phyloP scores from a whole-genome alignment of 345 rosid species.

The Capsella bursapastoris region DNA sequence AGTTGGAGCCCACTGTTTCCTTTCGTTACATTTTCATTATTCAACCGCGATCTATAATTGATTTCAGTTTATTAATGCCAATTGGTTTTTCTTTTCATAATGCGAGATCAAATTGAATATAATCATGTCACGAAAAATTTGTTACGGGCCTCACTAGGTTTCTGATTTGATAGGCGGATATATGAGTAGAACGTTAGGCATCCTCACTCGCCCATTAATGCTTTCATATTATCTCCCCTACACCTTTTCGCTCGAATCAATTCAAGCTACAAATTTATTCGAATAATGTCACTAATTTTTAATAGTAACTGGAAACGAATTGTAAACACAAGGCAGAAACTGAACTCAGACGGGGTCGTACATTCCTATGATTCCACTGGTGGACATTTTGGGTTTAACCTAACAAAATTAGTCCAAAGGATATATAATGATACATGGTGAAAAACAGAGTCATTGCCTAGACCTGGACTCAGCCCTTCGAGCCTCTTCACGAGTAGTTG shows the following conservation, averaged over 20 bases:
- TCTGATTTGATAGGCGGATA: neutral
- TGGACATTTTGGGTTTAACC: constrained; percentile 22
- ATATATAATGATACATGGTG: constrained; percentile 35
- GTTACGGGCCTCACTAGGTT: neutral
- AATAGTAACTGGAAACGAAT: neutral
- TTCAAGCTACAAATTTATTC: neutral
- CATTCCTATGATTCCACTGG: constrained; percentile 19
- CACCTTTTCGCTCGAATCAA: neutral
- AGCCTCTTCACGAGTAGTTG: constrained; percentile 82
- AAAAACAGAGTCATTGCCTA: constrained; percentile 61
- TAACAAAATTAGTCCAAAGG: constrained; percentile 27
- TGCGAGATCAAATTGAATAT: neutral
- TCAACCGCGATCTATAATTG: neutral
- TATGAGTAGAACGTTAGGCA: neutral
- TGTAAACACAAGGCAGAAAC: neutral
- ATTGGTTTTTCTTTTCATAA: neutral
- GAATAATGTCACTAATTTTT: neutral
- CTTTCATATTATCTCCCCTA: neutral
- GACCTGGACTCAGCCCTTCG: constrained; percentile 91
- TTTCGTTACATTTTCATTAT: constrained; percentile 1
- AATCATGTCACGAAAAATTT: neutral
- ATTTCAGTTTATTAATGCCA: neutral
- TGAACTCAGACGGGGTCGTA: neutral
- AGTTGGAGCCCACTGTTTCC: neutral
- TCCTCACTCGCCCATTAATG: neutral